Evolutionary conservation across 2,329 filamentous ascomycete species (phyloP).

Genomic region (Fusarium zealandicum): DNA sequence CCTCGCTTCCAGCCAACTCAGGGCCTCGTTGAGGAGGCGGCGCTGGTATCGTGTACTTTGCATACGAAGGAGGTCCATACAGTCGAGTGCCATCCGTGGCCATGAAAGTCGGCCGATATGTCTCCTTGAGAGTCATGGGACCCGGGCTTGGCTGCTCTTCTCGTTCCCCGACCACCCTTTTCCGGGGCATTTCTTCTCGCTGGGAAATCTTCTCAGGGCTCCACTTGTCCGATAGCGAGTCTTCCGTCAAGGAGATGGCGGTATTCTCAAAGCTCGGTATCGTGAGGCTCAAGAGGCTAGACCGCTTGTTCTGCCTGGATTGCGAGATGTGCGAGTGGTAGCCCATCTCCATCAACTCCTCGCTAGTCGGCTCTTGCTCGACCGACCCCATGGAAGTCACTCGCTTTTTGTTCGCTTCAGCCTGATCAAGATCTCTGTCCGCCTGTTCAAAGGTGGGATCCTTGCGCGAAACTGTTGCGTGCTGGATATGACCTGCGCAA

Average conservation of each 20-base stretch:
- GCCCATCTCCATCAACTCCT: constrained; percentile 49
- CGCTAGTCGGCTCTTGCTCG: constrained; percentile 58
- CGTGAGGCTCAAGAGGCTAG: neutral
- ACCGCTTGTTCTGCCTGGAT: neutral
- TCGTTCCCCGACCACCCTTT: neutral
- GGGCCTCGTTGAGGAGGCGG: neutral
- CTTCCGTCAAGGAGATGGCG: neutral
- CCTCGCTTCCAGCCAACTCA: neutral
- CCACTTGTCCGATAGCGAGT: constrained; percentile 28
- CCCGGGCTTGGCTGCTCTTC: neutral
- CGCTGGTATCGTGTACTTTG: constrained; percentile 3
- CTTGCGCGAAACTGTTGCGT: neutral
- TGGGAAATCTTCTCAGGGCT: constrained; percentile 24
- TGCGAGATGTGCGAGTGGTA: constrained; percentile 10
- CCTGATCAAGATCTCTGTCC: neutral
- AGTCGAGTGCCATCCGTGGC: neutral
- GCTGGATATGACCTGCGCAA: neutral
- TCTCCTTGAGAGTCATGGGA: neutral
- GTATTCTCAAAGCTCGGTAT: neutral
- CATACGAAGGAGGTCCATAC: neutral
- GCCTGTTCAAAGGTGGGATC: neutral
- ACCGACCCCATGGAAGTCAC: neutral
- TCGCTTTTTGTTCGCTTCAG: neutral
- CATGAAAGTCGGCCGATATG: constrained; percentile 2
- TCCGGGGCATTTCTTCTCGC: constrained; percentile 8